phyloP scores from a whole-genome alignment of 495 filamentous ascomycete species.

The Tuber aestivum region DNA sequence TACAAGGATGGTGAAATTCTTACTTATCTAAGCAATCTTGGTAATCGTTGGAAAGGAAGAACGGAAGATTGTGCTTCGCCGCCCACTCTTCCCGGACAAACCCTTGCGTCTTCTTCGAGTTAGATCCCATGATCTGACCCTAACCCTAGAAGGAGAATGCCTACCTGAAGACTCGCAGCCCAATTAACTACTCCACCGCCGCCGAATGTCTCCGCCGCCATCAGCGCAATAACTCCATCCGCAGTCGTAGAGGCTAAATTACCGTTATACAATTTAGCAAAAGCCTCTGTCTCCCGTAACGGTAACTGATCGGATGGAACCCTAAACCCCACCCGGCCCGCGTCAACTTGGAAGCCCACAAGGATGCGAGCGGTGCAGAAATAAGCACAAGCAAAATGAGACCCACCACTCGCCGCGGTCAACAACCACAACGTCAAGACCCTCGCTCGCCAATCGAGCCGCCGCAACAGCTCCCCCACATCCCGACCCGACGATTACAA shows the following conservation, averaged over 20 bases:
- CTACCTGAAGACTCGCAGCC: conserved; percentile 67
- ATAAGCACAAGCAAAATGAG: background rate
- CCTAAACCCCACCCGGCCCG: conserved; percentile 1
- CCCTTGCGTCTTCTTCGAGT: conserved; percentile 53
- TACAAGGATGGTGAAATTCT: background rate
- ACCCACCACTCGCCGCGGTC: conserved; percentile 68
- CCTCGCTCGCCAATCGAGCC: conserved; percentile 70
- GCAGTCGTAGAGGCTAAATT: conserved; percentile 53
- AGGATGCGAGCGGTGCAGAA: background rate
- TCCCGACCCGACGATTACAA: conserved; percentile 79
- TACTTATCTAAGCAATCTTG: conserved; percentile 64
- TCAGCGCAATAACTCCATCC: conserved; percentile 56
- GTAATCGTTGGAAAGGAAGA: conserved; percentile 70
- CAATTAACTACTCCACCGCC: conserved; percentile 86
- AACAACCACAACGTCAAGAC: conserved; percentile 68
- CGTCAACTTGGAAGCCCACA: background rate
- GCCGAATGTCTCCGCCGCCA: conserved; percentile 73
- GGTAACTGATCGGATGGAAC: conserved; percentile 63
- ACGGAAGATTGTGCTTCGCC: conserved; percentile 56
- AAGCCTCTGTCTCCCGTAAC: conserved; percentile 56
- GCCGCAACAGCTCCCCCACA: conserved; percentile 81
- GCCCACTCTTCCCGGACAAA: conserved; percentile 83
- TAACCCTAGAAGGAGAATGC: background rate
- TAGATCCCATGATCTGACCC: background rate
- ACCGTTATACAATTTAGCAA: conserved; percentile 59